phyloP scores from a whole-genome alignment of 768 basidiomycete genomes.

The Galerina marginata region DNA sequence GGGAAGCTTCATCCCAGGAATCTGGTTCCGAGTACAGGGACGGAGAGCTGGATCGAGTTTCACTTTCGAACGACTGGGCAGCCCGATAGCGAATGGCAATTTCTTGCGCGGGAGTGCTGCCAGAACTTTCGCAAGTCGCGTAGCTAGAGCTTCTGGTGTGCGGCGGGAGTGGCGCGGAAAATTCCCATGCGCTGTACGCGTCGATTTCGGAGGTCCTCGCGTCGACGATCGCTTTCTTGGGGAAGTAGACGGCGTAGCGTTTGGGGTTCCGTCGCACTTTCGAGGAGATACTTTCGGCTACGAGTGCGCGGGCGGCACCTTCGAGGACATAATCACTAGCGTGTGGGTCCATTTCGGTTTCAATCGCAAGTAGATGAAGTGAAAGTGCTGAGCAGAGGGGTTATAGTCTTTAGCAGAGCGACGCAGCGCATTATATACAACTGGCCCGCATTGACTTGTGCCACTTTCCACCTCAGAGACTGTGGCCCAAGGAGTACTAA shows the following conservation, averaged over 20 bases:
- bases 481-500: slow-evolving; percentile 4
- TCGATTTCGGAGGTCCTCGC: slow-evolving; percentile 28
- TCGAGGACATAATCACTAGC: slow-evolving; percentile 22
- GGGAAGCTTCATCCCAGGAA: slow-evolving; percentile 20
- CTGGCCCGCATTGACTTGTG: slow-evolving; percentile 5
- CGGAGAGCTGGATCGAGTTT: slow-evolving; percentile 16
- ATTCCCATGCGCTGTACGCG: slow-evolving; percentile 43
- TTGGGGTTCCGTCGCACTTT: slow-evolving; percentile 22
- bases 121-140: slow-evolving; percentile 27
- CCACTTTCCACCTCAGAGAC: background rate
- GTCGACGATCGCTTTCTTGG: slow-evolving; percentile 29
- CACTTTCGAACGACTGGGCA: slow-evolving; percentile 31
- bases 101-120: slow-evolving; percentile 45
- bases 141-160: slow-evolving; percentile 29
- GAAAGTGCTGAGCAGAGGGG: background rate
- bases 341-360: background rate
- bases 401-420: background rate
- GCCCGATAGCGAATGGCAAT: slow-evolving; percentile 44
- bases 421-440: slow-evolving; percentile 5
- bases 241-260: slow-evolving; percentile 42
- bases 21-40: slow-evolving; percentile 13
- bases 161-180: slow-evolving; percentile 32
- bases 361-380: slow-evolving; percentile 1
- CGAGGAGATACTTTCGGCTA: background rate
- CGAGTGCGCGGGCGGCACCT: slow-evolving; percentile 12